phyloP scores from a whole-genome alignment of 305 asterid species.

The Fraxinus floribunda region DNA sequence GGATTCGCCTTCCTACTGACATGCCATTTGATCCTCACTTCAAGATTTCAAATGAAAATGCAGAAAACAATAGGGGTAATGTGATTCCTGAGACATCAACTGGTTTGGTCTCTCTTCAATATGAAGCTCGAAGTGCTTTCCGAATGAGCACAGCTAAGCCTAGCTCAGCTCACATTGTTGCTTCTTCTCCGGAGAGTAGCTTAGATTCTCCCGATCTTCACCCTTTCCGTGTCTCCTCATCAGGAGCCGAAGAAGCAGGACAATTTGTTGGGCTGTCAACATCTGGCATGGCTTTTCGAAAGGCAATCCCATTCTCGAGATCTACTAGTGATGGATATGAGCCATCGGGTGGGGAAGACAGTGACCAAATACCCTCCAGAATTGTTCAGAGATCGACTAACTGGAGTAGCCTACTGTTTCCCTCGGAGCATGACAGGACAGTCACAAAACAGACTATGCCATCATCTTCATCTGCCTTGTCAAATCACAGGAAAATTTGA shows the following conservation, averaged over 20 bases:
- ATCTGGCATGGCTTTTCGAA: conserved; percentile 21
- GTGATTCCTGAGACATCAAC: conserved; percentile 44
- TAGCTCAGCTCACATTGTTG: conserved; percentile 40
- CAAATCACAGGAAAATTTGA: conserved; percentile 48
- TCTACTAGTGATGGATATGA: conserved; percentile 97
- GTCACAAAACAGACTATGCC: conserved; percentile 27
- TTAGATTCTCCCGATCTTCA: conserved; percentile 75
- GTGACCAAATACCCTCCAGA: conserved; percentile 76
- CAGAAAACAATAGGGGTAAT: conserved; percentile 34
- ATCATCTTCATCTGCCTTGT: conserved; percentile 52
- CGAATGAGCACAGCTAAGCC: conserved; percentile 36
- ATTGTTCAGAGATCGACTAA: conserved; percentile 51
- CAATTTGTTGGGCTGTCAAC: conserved; percentile 47
- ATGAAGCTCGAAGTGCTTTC: conserved; percentile 61
- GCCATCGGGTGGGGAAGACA: conserved; percentile 98
- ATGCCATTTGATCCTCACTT: conserved; percentile 52
- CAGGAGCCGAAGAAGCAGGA: conserved; percentile 59
- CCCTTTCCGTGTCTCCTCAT: conserved; percentile 60
- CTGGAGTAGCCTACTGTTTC: conserved; percentile 72
- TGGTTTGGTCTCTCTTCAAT: conserved; percentile 68
- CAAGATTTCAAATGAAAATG: conserved; percentile 32
- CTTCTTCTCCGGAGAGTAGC: conserved; percentile 94
- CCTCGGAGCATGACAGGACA: conserved; percentile 52
- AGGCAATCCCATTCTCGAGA: conserved; percentile 64
- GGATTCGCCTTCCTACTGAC: conserved; percentile 80